Base-by-base conservation (phyloP, 441 rosid species). In the Populus hybrid region DNA sequence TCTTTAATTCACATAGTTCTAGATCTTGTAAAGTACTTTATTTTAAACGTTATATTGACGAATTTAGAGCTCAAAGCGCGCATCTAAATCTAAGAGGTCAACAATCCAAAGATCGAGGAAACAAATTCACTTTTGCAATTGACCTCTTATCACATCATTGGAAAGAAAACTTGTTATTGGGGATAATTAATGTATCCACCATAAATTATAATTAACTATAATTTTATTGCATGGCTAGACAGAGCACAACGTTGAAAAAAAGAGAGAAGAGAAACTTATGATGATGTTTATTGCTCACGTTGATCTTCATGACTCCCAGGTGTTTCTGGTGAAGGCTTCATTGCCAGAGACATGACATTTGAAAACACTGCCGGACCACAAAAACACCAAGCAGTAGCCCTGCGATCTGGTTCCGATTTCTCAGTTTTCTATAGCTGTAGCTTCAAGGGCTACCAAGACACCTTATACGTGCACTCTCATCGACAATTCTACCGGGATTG, bases 301-400 rank as follows among this genome's bases (percentile, higher is more conserved):
- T 73, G 63, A 38, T 5, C 67, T 71, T 54, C 3, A 50, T 40
- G 76, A 67, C 63, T 57, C 57, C 88, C 88, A 95, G 99, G 91
- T 61, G 95, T 92, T 11, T 85, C 89, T 12, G 99, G 97, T 9
- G 74, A 84, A 65, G 92, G 97, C 10, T 95, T 95, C 85, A 79
- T 95, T 11, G 98, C 95, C 0, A 83, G 89, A 40, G 95, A 88
- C 91, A 89, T 95, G 78, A 90, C 98, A 3, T 90, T 95, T 35
- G 94, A 93, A 86, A 93, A 93, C 90, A 85, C 98, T 5, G 95
- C 98, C 3, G 98, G 98, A 6, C 93, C 98, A 14, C 80, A 81
- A 76, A 93, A 92, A 77, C 90, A 90, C 83, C 98, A 92, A 63
- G 95, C 98, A 0, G 98, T 93, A 46, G 98, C 98, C 0, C 76